phyloP scores from a whole-genome alignment of 768 basidiomycete species.

The Amanita fuliginea region DNA sequence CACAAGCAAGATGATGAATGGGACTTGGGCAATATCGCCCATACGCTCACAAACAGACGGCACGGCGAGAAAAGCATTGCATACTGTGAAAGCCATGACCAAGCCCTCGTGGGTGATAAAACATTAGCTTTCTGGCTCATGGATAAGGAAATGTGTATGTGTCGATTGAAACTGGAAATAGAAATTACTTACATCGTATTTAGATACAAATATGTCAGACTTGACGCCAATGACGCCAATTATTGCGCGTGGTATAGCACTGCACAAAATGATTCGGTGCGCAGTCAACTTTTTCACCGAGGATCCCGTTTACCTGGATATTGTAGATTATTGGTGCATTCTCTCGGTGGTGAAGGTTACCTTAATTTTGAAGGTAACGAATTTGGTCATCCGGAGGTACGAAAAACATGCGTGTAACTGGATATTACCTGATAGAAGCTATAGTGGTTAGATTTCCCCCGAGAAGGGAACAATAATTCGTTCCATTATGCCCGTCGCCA shows the following conservation, averaged over 20 bases:
- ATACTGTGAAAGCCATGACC: constrained; percentile 94
- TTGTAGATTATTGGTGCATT: constrained; percentile 73
- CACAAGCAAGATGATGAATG: constrained; percentile 82
- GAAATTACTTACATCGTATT: not conserved
- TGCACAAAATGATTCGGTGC: constrained; percentile 95
- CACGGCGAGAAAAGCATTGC: constrained; percentile 87
- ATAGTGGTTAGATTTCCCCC: constrained; percentile 98
- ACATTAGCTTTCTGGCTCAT: constrained; percentile 99
- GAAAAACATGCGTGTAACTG: constrained; percentile 9
- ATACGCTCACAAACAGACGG: constrained; percentile 84
- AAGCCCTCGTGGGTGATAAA: constrained; percentile 97
- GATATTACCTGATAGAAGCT: constrained; percentile 1
- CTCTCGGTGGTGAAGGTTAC: constrained; percentile 94
- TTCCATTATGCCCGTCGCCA: constrained; percentile 97
- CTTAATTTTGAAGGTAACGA: constrained; percentile 98
- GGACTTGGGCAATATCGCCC: constrained; percentile 79
- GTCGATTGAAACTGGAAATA: not conserved
- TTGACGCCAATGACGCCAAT: constrained; percentile 70
- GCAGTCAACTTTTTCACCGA: constrained; percentile 19
- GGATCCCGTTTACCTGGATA: not conserved
- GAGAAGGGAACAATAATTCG: constrained; percentile 89
- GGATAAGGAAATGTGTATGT: constrained; percentile 99
- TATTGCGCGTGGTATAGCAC: constrained; percentile 78
- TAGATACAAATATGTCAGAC: constrained; percentile 94
- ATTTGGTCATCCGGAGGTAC: constrained; percentile 93